These are phyloP conservation scores for Friedmanniomyces simplex DNA, from an alignment of 495 filamentous ascomycete species.

Conservation along the genomic window DNA sequence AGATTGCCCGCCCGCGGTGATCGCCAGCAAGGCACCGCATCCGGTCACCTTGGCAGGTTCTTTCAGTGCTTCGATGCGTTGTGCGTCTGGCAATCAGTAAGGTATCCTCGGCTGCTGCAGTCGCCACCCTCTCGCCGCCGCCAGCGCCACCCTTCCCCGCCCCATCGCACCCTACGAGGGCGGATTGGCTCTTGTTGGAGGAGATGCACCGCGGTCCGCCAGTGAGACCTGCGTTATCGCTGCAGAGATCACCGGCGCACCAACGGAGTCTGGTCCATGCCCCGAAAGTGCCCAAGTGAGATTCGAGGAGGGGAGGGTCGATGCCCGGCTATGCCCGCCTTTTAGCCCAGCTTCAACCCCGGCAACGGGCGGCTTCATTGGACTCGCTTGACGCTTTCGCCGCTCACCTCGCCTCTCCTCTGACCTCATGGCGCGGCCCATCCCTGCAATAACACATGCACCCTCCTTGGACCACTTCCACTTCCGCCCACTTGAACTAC, in stretches of 20 bases:
- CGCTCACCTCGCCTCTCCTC: background rate
- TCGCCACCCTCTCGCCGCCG: too few species aligned
- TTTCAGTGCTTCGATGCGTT: too few species aligned
- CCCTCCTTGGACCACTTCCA: too few species aligned
- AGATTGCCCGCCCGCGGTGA: background rate
- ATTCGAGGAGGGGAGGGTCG: background rate
- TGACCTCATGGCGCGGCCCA: slow-evolving; percentile 2
- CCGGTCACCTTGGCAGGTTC: too few species aligned
- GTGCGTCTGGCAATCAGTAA: too few species aligned
- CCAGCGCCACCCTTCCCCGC: too few species aligned
- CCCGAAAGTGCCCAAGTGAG: background rate
- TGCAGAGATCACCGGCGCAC: background rate
- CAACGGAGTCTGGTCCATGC: background rate
- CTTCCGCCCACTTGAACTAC: background rate
- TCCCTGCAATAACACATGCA: slow-evolving; percentile 5
- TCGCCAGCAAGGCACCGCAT: background rate
- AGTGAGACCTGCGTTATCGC: too few species aligned
- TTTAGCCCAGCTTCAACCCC: too few species aligned
- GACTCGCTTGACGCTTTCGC: background rate
- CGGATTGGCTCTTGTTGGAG: too few species aligned
- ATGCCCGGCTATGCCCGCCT: background rate
- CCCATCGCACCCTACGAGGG: too few species aligned
- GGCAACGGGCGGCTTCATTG: background rate
- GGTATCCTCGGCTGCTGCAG: too few species aligned
- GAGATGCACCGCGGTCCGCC: too few species aligned